Conservation (phyloP, 352 stramenopile species). For the Phytophthora citrophthora region DNA sequence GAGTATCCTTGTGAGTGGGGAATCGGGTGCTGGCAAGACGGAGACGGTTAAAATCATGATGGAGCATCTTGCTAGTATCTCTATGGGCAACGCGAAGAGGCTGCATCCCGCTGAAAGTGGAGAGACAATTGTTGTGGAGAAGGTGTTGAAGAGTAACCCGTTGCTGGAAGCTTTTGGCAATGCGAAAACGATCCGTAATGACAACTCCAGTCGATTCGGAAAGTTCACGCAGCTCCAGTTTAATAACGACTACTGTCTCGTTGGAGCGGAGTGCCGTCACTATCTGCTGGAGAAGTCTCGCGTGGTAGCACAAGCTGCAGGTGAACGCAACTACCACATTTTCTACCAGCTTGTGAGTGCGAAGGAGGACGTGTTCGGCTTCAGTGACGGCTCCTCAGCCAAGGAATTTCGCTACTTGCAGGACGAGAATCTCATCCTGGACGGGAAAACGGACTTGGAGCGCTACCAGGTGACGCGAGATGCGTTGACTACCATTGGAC, state of each 20-base stretch:
- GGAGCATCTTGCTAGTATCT: conserved; percentile 93
- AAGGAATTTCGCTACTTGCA: conserved; percentile 79
- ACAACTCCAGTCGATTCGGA: conserved; percentile 96
- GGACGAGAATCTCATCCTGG: conserved; percentile 70
- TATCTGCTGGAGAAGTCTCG: conserved; percentile 99
- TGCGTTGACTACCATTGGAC: conserved; percentile 79
- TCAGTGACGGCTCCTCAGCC: conserved; percentile 47
- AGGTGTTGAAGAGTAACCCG: conserved; percentile 92
- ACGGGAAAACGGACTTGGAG: conserved; percentile 74
- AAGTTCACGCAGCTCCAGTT: conserved; percentile 96
- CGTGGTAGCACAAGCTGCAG: conserved; percentile 87
- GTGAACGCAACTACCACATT: conserved; percentile 99
- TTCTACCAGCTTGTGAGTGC: conserved; percentile 96
- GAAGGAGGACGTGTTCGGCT: conserved; percentile 62
- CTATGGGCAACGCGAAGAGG: conserved; percentile 62
- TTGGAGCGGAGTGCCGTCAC: conserved; percentile 89
- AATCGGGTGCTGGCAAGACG: conserved; percentile 95
- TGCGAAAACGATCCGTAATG: conserved; percentile 93
- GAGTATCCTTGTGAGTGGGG: conserved; percentile 94
- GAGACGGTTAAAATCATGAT: conserved; percentile 98
- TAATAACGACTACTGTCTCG: conserved; percentile 83
- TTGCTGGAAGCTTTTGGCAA: conserved; percentile 92
- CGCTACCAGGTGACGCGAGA: conserved; percentile 85
- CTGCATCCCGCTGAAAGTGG: conserved; percentile 71
- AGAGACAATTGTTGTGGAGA: conserved; percentile 80